These are phyloP conservation scores for Cercospora sojina DNA, from an alignment of 2,329 filamentous ascomycete genomes.

Conservation along the genomic window DNA sequence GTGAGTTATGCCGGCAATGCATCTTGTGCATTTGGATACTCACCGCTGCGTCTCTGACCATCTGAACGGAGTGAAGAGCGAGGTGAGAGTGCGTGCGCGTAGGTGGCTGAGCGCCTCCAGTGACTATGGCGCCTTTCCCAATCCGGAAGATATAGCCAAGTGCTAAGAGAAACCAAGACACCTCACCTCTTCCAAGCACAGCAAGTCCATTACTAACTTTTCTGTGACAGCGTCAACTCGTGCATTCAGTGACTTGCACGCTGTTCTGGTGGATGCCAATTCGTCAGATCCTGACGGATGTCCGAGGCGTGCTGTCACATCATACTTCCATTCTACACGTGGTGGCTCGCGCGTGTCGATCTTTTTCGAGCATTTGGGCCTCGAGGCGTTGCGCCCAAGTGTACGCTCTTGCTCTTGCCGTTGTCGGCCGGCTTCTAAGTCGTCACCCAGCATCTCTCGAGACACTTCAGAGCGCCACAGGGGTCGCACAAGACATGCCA, in stretches of 20 bases:
- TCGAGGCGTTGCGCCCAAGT: not conserved
- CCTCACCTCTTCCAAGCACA: not conserved
- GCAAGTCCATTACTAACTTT: not conserved
- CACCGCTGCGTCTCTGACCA: not conserved
- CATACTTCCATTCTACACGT: not conserved
- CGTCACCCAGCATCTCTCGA: not conserved
- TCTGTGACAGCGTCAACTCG: not conserved
- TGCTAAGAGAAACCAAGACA: constrained; percentile 19
- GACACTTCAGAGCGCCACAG: constrained; percentile 4
- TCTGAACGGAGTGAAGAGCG: not conserved
- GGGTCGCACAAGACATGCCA: constrained; percentile 7
- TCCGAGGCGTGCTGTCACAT: constrained; percentile 3
- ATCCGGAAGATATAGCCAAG: constrained; percentile 26
- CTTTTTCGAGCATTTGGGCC: not conserved
- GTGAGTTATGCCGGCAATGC: not conserved
- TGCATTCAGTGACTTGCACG: not conserved
- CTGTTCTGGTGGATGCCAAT: not conserved
- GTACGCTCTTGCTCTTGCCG: not conserved
- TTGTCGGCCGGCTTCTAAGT: not conserved
- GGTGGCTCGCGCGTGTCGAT: not conserved
- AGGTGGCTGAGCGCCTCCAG: constrained; percentile 40
- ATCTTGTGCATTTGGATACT: not conserved
- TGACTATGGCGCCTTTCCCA: constrained; percentile 15
- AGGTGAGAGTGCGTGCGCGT: constrained; percentile 19
- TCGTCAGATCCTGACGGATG: not conserved